Conservation (phyloP, 176 grass and related monocot genomes). For the Poa annua region DNA sequence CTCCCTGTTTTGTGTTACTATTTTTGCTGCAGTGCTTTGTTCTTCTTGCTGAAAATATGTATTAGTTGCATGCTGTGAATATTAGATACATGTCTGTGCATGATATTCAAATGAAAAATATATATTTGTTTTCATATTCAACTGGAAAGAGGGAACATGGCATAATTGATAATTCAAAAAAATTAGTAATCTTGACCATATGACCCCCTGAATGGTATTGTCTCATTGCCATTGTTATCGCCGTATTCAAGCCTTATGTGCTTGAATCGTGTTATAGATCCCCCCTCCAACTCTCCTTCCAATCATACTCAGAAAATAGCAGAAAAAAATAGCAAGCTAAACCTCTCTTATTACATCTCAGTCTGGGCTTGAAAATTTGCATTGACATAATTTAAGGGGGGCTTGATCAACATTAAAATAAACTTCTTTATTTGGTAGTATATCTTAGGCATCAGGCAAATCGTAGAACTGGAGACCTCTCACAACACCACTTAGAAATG, state of each 20-base stretch:
- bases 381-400: neutral
- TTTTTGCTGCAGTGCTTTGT: neutral
- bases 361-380: neutral
- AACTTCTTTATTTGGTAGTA: conserved; percentile 1
- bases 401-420: neutral
- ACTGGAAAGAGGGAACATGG: neutral
- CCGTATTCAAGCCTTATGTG: neutral
- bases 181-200: neutral
- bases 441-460: neutral
- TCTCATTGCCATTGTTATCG: neutral
- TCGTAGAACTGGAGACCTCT: conserved; percentile 7
- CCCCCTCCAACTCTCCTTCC: neutral
- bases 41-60: neutral
- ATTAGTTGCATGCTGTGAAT: neutral
- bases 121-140: neutral
- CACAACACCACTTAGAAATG: neutral
- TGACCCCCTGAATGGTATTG: neutral
- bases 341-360: neutral
- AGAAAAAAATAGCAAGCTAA: neutral
- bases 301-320: conserved; percentile 4
- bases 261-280: neutral
- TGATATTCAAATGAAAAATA: neutral
- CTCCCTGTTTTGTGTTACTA: neutral
- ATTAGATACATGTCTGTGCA: neutral
- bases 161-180: neutral